Percentiles rank a stretch among this genome's conserved stretches.
Evolutionary conservation across 192 early-diverging fungal species (phyloP).

Genomic region (Backusella australiensis): DNA sequence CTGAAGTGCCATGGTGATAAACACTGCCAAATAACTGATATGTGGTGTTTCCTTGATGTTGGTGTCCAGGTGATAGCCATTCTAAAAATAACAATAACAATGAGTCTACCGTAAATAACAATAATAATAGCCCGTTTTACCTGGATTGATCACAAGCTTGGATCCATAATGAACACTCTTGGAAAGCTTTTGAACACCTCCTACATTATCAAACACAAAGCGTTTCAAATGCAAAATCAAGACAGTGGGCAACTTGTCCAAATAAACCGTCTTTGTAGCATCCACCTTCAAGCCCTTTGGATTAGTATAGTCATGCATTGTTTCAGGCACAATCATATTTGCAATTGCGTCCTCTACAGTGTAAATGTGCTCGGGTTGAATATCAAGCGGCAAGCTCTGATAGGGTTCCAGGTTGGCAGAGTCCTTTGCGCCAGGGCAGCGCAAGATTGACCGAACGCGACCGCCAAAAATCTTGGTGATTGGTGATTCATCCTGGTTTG

Average conservation of each 20-base stretch:
- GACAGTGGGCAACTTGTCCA: constrained; percentile 86
- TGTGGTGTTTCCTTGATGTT: constrained; percentile 39
- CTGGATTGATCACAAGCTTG: constrained; percentile 60
- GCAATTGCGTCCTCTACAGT: constrained; percentile 85
- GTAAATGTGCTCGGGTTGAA: constrained; percentile 65
- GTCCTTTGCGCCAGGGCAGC: constrained; percentile 68
- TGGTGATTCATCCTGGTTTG: constrained; percentile 67
- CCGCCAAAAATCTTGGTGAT: constrained; percentile 90
- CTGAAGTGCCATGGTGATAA: constrained; percentile 89
- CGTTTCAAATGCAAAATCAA: constrained; percentile 94
- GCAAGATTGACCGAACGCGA: constrained; percentile 70
- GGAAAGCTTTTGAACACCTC: constrained; percentile 79
- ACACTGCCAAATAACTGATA: constrained; percentile 86
- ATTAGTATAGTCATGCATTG: constrained; percentile 77
- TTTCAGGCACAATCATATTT: constrained; percentile 75
- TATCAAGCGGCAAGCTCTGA: constrained; percentile 84
- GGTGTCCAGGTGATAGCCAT: constrained; percentile 59
- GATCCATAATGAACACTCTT: constrained; percentile 79
- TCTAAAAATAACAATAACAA: constrained; percentile 27
- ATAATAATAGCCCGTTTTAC: constrained; percentile 24
- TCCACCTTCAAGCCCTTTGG: constrained; percentile 42
- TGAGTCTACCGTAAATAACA: not conserved
- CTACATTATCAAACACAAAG: constrained; percentile 78
- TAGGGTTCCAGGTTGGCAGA: constrained; percentile 88
- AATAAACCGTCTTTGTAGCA: constrained; percentile 80